Evolutionary conservation across 768 basidiomycete genomes (phyloP), one percentile per base, ranked within the genome.

Genomic region (Pholiota conissans): DNA sequence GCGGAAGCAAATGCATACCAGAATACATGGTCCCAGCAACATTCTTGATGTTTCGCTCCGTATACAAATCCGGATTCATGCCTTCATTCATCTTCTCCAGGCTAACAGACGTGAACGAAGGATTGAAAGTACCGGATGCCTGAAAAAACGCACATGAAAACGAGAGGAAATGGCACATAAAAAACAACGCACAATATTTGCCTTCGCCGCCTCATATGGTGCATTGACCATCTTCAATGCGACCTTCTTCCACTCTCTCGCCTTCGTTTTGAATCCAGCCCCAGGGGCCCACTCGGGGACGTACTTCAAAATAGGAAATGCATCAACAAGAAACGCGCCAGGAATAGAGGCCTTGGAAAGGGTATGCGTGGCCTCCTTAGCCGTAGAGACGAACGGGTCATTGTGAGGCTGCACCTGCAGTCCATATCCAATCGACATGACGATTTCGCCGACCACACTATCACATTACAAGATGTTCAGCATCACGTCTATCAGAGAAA

Each of bases 201-300:
- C 69, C 42, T 66, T 62, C 7, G 69, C 63, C 11, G 61, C 67
- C n/a, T 39, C 49, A 49, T 69, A 82, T 0, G 79, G 80, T 10
- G 69, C 56, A 14, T 76, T 70, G n/a, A 71, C 63, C 70, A 80
- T 74, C 18, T 69, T 64, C 6, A 67, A 50, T 29, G 71, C 68
- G 2, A 69, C 61, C 34, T 66, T 65, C 22, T 70, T 72, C 82
- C 83, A 85, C 6, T 65, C 57, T 1, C 50, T 63, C 0, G 84
- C 85, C 51, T 82, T 79, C 28, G 77, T 67, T n/a, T 60, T 52
- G 50, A 61, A 61, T 13, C 10, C 22, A 3, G 62, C 53, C 8
- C 62, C 61, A 9, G 63, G 63, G 16, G 62, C 30, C 61, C 64
- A 65, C 5, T 52, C 28, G 11, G 65, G 65, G 26, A 66, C 20